These are phyloP conservation scores for Aureobasidium mangrovei DNA, from an alignment of 2,329 filamentous ascomycete genomes.

Conservation along the genomic window DNA sequence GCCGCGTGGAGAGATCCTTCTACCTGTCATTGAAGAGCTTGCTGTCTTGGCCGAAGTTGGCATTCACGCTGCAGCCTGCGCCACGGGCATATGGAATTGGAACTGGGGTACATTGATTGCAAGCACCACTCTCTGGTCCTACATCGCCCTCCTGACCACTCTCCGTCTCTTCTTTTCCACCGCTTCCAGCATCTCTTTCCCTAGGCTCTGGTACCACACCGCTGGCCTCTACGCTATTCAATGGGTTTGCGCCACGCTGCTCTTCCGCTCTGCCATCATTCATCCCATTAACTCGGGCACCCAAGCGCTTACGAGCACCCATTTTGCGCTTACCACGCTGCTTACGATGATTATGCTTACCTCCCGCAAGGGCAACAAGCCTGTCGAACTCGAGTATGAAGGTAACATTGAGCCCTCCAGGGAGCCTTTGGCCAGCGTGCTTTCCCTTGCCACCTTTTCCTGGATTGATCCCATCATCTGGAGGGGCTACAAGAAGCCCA, in stretches of 20 bases:
- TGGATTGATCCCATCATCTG: slow-evolving; percentile 89
- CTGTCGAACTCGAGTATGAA: slow-evolving; percentile 80
- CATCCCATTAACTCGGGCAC: slow-evolving; percentile 58
- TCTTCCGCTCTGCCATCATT: slow-evolving; percentile 80
- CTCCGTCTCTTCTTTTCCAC: slow-evolving; percentile 59
- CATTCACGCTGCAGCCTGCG: slow-evolving; percentile 57
- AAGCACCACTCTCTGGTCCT: slow-evolving; percentile 68
- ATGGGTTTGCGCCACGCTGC: slow-evolving; percentile 66
- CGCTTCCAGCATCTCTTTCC: slow-evolving; percentile 54
- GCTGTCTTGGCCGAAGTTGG: slow-evolving; percentile 63
- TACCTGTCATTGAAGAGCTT: slow-evolving; percentile 65
- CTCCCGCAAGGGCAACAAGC: slow-evolving; percentile 86
- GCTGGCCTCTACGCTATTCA: slow-evolving; percentile 71
- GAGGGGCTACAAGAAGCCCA: slow-evolving; percentile 75
- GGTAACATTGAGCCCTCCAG: slow-evolving; percentile 77
- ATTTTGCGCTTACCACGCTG: slow-evolving; percentile 67
- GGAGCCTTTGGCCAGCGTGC: slow-evolving; percentile 78
- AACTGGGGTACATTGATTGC: slow-evolving; percentile 47
- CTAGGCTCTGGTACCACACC: slow-evolving; percentile 86
- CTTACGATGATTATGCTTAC: slow-evolving; percentile 68
- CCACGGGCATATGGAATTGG: slow-evolving; percentile 49
- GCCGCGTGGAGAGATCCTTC: slow-evolving; percentile 62
- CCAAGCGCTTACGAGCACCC: slow-evolving; percentile 57
- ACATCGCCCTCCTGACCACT: slow-evolving; percentile 64
- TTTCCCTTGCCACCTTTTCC: slow-evolving; percentile 77